Evolutionary conservation across 768 basidiomycete species (phyloP).

Genomic region (Mycena vulgaris): DNA sequence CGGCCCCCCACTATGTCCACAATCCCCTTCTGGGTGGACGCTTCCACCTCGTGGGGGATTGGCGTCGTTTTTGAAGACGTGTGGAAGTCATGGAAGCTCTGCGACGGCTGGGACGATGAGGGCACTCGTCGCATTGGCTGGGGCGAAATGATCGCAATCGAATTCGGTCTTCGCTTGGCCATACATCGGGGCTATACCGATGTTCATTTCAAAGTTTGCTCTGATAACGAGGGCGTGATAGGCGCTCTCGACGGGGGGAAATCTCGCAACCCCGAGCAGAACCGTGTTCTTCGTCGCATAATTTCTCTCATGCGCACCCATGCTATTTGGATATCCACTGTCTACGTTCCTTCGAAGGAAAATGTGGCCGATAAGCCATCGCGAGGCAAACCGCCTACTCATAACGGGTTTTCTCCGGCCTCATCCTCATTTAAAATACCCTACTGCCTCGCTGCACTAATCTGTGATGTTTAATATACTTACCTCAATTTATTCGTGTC

Average conservation of each 20-base stretch:
- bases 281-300: constrained; percentile 44
- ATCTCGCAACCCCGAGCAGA: constrained; percentile 48
- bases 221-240: constrained; percentile 50
- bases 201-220: constrained; percentile 45
- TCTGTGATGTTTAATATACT: background rate
- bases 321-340: background rate
- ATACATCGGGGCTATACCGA: constrained; percentile 39
- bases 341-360: constrained; percentile 44
- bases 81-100: constrained; percentile 55
- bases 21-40: constrained; percentile 50
- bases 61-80: constrained; percentile 36
- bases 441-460: background rate
- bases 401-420: background rate
- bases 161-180: constrained; percentile 51
- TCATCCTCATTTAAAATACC: background rate
- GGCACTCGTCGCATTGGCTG: constrained; percentile 55
- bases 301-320: constrained; percentile 21
- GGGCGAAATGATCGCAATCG: constrained; percentile 59
- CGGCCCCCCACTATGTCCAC: constrained; percentile 31
- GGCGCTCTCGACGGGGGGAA: constrained; percentile 43
- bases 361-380: constrained; percentile 40
- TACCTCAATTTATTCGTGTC: background rate
- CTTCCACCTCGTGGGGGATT: constrained; percentile 45
- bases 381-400: constrained; percentile 34
- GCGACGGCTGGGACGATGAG: constrained; percentile 42